These are phyloP conservation scores for Ceratocystis eucalypticola DNA, from an alignment of 2,329 filamentous ascomycete species.

Conservation along the genomic window DNA sequence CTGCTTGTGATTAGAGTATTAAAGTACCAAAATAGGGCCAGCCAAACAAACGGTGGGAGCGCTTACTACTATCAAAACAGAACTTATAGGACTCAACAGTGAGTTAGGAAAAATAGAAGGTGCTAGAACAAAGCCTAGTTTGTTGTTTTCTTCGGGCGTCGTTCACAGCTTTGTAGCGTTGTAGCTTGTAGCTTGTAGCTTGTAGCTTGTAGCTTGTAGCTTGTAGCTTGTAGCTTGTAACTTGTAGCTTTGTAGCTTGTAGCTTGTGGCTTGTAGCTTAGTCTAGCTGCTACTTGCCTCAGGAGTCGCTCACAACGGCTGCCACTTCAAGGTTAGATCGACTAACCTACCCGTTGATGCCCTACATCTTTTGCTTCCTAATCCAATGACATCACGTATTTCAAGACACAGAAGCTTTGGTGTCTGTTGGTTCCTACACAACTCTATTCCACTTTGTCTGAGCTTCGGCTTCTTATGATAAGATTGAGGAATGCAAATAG, in stretches of 20 bases:
- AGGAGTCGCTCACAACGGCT: no score
- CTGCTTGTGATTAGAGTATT: not conserved
- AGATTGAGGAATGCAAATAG: not conserved
- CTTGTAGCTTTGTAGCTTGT: not conserved
- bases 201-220: not conserved
- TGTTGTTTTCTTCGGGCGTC: no score
- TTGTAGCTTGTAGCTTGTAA: not conserved
- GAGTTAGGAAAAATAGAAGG: no score
- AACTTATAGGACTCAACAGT: no score
- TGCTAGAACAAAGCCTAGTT: no score
- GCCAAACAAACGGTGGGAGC: no score
- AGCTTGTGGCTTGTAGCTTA: not conserved
- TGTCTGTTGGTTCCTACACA: not conserved
- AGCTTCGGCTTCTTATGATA: not conserved
- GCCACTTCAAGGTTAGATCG: no score
- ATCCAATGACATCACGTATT: not conserved
- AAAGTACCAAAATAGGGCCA: no score
- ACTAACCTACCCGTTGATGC: no score
- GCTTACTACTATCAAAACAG: no score
- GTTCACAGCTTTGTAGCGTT: no score
- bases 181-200: no score
- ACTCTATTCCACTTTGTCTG: not conserved
- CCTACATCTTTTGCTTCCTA: not conserved
- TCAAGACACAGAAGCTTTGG: not conserved
- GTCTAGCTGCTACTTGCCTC: not conserved